Evolutionary conservation across 2,329 filamentous ascomycete species (phyloP).

Genomic region (Fusarium napiforme): DNA sequence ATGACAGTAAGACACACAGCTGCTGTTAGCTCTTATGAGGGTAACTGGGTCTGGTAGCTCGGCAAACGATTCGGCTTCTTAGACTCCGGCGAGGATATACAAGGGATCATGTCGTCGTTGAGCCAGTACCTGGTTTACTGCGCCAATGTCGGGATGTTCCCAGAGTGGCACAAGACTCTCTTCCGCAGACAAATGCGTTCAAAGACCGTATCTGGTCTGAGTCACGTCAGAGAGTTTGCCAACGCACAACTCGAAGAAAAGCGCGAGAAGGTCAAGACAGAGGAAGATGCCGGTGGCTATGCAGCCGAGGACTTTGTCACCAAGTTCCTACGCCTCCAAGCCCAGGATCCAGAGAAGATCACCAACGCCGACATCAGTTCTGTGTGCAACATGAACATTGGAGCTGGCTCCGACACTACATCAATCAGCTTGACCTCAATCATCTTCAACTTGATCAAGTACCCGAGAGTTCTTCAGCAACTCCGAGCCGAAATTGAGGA

Average conservation of each 20-base stretch:
- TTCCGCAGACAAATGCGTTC: not conserved
- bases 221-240: fast-evolving
- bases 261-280: not conserved
- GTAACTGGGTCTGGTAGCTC: not conserved
- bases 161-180: not conserved
- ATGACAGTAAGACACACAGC: not conserved
- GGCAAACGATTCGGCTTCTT: not conserved
- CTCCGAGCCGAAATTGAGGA: not conserved
- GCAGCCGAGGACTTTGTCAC: not conserved
- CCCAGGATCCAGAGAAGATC: fast-evolving
- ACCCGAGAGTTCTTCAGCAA: not conserved
- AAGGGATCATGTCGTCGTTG: not conserved
- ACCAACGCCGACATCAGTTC: not conserved
- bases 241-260: fast-evolving
- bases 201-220: not conserved
- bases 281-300: fast-evolving
- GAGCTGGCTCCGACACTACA: not conserved
- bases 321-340: not conserved
- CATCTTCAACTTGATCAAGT: not conserved
- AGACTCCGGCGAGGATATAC: not conserved
- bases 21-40: fast-evolving
- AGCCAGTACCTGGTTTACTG: not conserved
- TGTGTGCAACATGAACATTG: not conserved
- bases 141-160: not conserved
- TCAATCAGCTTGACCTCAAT: not conserved